A percentile compares a stretch with the other conserved stretches of the same genome.
These are phyloP conservation scores for Russula dissimulans DNA, from an alignment of 768 basidiomycete species.

Conservation along the genomic window DNA sequence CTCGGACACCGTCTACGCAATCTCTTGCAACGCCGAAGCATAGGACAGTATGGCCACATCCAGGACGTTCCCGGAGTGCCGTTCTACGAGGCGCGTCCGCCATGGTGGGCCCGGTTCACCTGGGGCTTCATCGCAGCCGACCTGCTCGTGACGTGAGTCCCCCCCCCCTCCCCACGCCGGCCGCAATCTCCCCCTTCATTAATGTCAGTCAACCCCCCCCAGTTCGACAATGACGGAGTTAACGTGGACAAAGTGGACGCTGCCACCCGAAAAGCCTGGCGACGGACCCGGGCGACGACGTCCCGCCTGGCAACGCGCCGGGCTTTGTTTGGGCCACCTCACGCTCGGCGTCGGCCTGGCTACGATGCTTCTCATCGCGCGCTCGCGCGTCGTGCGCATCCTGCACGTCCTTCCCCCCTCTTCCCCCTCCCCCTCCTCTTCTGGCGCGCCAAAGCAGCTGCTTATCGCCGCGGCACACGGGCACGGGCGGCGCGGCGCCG, in stretches of 20 bases:
- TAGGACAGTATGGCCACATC: slow-evolving; percentile 5
- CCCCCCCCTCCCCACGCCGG: not conserved
- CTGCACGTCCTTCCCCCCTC: slow-evolving; percentile 15
- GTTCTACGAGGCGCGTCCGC: slow-evolving; percentile 12
- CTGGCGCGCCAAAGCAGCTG: slow-evolving; percentile 6
- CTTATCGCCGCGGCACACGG: slow-evolving; percentile 11
- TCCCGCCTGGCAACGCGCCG: slow-evolving; percentile 19
- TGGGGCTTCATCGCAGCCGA: slow-evolving; percentile 19
- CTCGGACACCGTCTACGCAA: slow-evolving; percentile 2
- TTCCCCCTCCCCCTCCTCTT: slow-evolving; percentile 1
- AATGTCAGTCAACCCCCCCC: not conserved
- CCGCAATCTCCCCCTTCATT: not conserved
- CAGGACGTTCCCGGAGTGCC: not conserved
- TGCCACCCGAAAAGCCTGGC: slow-evolving; percentile 9
- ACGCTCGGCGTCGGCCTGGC: slow-evolving; percentile 16
- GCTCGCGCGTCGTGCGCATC: slow-evolving; percentile 18
- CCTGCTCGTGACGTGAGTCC: slow-evolving; percentile 17
- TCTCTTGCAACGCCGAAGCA: slow-evolving; percentile 2
- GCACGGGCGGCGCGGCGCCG: slow-evolving; percentile 3
- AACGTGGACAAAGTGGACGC: slow-evolving; percentile 19
- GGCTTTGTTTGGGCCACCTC: slow-evolving; percentile 12
- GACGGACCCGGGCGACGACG: slow-evolving; percentile 1
- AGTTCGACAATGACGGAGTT: slow-evolving; percentile 19
- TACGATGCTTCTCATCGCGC: slow-evolving; percentile 12
- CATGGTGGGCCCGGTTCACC: slow-evolving; percentile 18